A percentile compares a stretch with the other conserved stretches of the same genome.
phyloP scores from a whole-genome alignment of 2,329 filamentous ascomycete species.

The Penicillium sp. region DNA sequence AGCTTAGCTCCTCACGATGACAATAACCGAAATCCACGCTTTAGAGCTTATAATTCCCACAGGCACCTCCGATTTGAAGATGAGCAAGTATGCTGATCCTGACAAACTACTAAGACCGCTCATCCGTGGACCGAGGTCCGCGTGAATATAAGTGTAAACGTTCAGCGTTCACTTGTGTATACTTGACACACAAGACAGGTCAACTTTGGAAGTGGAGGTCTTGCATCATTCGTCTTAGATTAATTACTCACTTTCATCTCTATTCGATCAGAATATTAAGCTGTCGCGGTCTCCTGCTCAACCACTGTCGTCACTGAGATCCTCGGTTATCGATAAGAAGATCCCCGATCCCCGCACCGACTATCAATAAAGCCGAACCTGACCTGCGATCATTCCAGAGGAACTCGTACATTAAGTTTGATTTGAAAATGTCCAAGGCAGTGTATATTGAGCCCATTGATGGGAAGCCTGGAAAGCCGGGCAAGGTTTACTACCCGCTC shows the following conservation, averaged over 20 bases:
- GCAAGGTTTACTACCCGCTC: conserved; percentile 65
- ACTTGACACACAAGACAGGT: background rate
- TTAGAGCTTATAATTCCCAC: background rate
- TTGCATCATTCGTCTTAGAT: background rate
- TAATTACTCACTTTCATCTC: background rate
- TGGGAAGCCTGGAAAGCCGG: conserved; percentile 64
- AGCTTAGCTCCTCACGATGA: background rate
- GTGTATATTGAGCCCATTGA: conserved; percentile 51
- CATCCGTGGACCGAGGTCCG: conserved; percentile 12
- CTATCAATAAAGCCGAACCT: background rate
- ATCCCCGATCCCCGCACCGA: conserved; percentile 18
- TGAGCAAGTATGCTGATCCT: background rate
- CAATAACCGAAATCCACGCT: background rate
- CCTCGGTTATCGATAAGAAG: conserved; percentile 20
- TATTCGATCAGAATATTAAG: background rate
- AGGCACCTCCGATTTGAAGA: conserved; percentile 9
- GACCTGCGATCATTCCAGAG: background rate
- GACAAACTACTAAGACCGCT: conserved; percentile 5
- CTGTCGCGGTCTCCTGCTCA: background rate
- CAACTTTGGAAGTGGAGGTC: background rate
- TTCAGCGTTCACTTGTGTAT: background rate
- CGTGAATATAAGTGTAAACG: background rate
- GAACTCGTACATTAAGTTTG: background rate
- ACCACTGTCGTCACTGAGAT: background rate
- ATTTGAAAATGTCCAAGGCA: conserved; percentile 40